phyloP scores from a whole-genome alignment of 192 early-diverging fungal species.

The Irineochytrium annulatum region DNA sequence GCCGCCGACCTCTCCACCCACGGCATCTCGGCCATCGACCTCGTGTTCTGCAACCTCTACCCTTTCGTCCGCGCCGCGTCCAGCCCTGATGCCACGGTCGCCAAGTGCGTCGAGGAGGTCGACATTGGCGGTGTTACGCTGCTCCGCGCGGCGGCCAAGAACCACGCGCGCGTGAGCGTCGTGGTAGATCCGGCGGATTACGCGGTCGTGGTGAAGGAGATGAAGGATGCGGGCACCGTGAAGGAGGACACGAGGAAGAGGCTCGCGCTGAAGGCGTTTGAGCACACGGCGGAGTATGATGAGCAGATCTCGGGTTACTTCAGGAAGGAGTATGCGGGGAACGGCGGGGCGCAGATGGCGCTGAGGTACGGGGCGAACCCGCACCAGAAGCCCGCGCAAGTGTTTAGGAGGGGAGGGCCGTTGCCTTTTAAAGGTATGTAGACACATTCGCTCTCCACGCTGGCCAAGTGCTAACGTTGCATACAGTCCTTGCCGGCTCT shows the following conservation, averaged over 20 bases:
- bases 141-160: slow-evolving; percentile 97
- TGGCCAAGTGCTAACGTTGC: too few species aligned
- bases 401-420: slow-evolving; percentile 71
- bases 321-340: slow-evolving; percentile 75
- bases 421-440: slow-evolving; percentile 71
- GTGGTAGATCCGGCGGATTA: slow-evolving; percentile 93
- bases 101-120: slow-evolving; percentile 95
- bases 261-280: slow-evolving; percentile 93
- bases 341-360: slow-evolving; percentile 65
- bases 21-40: slow-evolving; percentile 88
- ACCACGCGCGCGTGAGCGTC: slow-evolving; percentile 91
- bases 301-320: slow-evolving; percentile 92
- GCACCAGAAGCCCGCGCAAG: slow-evolving; percentile 96
- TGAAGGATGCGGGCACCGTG: slow-evolving; percentile 60
- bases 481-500: slow-evolving; percentile 77
- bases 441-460: too few species aligned
- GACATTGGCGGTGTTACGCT: slow-evolving; percentile 99
- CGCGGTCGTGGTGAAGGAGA: slow-evolving; percentile 68
- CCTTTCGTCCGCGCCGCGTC: slow-evolving; percentile 95
- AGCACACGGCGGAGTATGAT: slow-evolving; percentile 95
- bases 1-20: slow-evolving; percentile 81
- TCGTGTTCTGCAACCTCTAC: slow-evolving; percentile 97
- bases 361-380: slow-evolving; percentile 98
- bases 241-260: slow-evolving; percentile 67
- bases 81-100: slow-evolving; percentile 81